Conservation (phyloP, 495 filamentous ascomycete species). For the Neurospora terricola region DNA sequence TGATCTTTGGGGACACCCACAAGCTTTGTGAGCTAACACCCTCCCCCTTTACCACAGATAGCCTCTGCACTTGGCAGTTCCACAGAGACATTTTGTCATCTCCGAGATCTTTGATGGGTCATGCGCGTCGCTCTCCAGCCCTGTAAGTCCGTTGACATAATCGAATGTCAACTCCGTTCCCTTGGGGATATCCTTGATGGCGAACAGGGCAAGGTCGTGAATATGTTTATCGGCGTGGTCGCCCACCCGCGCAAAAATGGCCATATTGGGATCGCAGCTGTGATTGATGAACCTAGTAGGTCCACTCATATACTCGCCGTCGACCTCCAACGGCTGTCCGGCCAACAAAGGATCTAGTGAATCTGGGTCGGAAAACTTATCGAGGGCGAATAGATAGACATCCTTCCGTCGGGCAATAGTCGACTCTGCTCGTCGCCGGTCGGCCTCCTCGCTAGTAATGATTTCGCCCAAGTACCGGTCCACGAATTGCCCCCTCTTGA, state of each 20-base stretch:
- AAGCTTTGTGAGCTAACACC: background rate
- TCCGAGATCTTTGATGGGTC: constrained; percentile 35
- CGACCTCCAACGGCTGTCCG: constrained; percentile 38
- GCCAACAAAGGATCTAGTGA: constrained; percentile 32
- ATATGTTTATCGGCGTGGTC: constrained; percentile 64
- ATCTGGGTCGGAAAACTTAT: constrained; percentile 56
- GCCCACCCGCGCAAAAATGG: constrained; percentile 72
- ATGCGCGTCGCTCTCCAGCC: constrained; percentile 37
- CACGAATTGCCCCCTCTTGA: constrained; percentile 74
- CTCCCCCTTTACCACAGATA: constrained; percentile 48
- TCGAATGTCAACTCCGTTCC: constrained; percentile 79
- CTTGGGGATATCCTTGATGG: constrained; percentile 54
- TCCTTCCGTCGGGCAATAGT: constrained; percentile 38
- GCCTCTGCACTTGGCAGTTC: constrained; percentile 53
- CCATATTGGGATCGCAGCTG: constrained; percentile 62
- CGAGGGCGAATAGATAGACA: constrained; percentile 75
- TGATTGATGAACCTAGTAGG: constrained; percentile 68
- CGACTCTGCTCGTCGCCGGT: constrained; percentile 47
- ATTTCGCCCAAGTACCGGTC: constrained; percentile 86
- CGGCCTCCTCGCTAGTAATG: constrained; percentile 61
- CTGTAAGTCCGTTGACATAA: constrained; percentile 53
- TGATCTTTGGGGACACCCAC: background rate
- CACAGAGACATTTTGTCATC: constrained; percentile 58
- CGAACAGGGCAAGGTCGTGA: constrained; percentile 86
- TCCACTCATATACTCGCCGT: constrained; percentile 45